A percentile compares a stretch with the other conserved stretches of the same genome.
Evolutionary conservation across 768 basidiomycete species (phyloP).

Genomic region (Amanita brunnescens): DNA sequence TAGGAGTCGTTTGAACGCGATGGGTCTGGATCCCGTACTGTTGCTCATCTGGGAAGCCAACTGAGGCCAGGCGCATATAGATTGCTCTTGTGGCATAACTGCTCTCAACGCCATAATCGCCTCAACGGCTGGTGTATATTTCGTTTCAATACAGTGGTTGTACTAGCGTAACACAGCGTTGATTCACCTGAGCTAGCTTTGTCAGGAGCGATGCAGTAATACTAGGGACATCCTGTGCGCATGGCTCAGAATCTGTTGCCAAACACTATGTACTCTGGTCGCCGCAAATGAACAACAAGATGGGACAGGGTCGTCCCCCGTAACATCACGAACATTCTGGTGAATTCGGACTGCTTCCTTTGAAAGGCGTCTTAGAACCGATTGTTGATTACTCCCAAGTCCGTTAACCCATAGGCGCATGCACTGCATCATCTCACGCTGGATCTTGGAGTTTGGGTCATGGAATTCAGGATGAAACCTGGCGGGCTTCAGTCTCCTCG

Average conservation of each 20-base stretch:
- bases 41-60: no score
- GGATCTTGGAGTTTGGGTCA: constrained; percentile 50
- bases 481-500: neutral
- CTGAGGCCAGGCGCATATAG: neutral
- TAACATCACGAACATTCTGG: constrained; percentile 53
- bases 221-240: constrained; percentile 37
- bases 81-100: neutral
- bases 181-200: neutral
- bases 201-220: constrained; percentile 23
- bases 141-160: neutral
- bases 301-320: constrained; percentile 39
- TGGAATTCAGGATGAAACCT: constrained; percentile 87
- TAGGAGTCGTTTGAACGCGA: no score
- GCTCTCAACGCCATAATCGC: neutral
- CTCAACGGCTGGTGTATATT: neutral
- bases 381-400: constrained; percentile 38
- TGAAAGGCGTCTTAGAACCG: constrained; percentile 45
- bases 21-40: no score
- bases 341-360: constrained; percentile 66
- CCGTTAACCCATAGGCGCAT: constrained; percentile 54
- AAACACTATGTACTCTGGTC: constrained; percentile 38
- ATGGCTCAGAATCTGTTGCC: constrained; percentile 39
- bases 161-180: neutral
- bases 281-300: constrained; percentile 42
- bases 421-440: constrained; percentile 67